Base-by-base conservation (phyloP, 2,329 filamentous ascomycete species). In the Beauveria medogensis region DNA sequence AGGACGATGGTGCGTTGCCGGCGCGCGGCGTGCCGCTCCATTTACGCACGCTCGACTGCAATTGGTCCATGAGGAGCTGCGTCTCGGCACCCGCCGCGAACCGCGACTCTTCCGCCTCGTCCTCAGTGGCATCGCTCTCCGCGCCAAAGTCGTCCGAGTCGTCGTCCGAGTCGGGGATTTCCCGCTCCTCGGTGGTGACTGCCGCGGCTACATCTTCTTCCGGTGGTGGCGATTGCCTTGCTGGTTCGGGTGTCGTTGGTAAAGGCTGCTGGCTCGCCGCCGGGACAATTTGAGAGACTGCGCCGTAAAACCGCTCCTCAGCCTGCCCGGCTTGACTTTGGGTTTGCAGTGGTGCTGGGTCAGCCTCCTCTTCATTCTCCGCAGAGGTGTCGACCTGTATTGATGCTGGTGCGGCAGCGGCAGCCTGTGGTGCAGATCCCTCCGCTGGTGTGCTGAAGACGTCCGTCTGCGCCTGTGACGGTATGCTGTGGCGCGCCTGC, bases 151-250 rank as follows among this genome's bases (percentile, higher is more conserved):
- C 65, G 2, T 69, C 65, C 1, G 68, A 65, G 7, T 79, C 78
- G 12, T 77, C 78, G 43, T 82, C 80, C 1, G 80, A 80, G 62
- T 82, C 80, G 0, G 80, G 77, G 34, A 82, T 81, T 61, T 81
- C 78, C 18, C 53, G 58, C 60, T 62, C 60, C 16, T 46, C 37
- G 63, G 48, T 46, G 61, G 26, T 46, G 62, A 26, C 16, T 43
- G 37, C 10, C 46, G 37, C 28, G 14, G n/a, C n/a, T 24, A 18
- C 3, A 20, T 9, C 43, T 51, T 24, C 10, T 10, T n/a, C 28
- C 20, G 34, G 26, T 3, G 44, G 28, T 8, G 9, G 26, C 18
- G 40, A 24, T 43, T 18, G 30, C 28, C 40, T 22, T 5, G 43
- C 43, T n/a, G n/a, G 5, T 30, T n/a, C 34, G 8, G 51, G 52